These are phyloP conservation scores for Coemansia sp. DNA, from an alignment of 192 early-diverging fungal genomes.

Conservation along the genomic window DNA sequence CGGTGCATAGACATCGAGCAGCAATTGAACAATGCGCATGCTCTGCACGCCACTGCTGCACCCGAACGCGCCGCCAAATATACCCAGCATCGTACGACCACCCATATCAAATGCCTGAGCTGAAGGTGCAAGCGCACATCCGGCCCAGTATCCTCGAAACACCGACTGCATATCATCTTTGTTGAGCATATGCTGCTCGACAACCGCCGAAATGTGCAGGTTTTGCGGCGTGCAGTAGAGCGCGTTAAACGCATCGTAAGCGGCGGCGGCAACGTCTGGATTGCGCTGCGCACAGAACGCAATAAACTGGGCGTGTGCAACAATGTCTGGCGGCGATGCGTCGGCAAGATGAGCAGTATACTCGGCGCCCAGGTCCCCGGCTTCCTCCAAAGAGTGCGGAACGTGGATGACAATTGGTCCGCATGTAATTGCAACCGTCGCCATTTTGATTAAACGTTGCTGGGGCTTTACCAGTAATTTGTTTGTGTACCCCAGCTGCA, in stretches of 20 bases:
- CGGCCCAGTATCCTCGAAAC: background rate
- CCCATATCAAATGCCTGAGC: background rate
- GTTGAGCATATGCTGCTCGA: slow-evolving; percentile 6
- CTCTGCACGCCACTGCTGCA: slow-evolving; percentile 62
- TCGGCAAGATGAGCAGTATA: background rate
- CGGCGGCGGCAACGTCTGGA: background rate
- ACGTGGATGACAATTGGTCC: slow-evolving; percentile 1
- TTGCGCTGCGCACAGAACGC: slow-evolving; percentile 9
- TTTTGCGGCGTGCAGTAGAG: slow-evolving; percentile 3
- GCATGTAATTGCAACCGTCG: background rate
- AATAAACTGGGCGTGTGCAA: slow-evolving; percentile 12
- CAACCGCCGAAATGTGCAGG: slow-evolving; percentile 5
- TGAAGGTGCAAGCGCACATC: background rate
- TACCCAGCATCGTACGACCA: slow-evolving; percentile 52
- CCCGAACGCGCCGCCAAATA: slow-evolving; percentile 89
- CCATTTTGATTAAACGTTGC: slow-evolving; percentile 9
- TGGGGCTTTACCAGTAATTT: background rate
- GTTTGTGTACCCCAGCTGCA: background rate
- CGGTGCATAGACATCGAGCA: slow-evolving; percentile 65
- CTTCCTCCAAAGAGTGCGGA: background rate
- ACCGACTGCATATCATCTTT: background rate
- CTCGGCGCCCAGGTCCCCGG: slow-evolving; percentile 9
- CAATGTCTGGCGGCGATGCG: background rate
- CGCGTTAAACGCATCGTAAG: background rate
- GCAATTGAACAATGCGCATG: slow-evolving; percentile 70